Conservation (phyloP, 257 asterid species). For the Lycium ferocissimum region DNA sequence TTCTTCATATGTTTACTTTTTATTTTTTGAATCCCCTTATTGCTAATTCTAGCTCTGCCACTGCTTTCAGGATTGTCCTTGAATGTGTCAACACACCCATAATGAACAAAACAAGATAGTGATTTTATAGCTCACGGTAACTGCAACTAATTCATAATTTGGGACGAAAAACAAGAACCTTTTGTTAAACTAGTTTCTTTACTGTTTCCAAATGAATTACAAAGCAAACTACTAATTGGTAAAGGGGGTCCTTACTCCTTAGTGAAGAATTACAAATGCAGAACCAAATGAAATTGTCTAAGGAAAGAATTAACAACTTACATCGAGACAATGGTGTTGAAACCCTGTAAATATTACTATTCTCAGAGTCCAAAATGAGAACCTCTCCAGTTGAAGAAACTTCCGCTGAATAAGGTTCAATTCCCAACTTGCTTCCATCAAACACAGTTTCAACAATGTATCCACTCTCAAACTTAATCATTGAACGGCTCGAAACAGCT, state of each 20-base stretch:
- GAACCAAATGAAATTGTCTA: not conserved
- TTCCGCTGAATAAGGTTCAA: slow-evolving; percentile 77
- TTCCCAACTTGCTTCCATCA: slow-evolving; percentile 94
- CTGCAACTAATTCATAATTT: not conserved
- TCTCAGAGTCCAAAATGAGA: slow-evolving; percentile 75
- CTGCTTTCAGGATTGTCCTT: not conserved
- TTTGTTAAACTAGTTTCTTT: not conserved
- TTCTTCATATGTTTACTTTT: too few species aligned
- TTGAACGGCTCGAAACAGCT: slow-evolving; percentile 82
- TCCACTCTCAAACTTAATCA: slow-evolving; percentile 95
- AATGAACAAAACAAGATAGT: not conserved
- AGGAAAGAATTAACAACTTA: slow-evolving; percentile 44
- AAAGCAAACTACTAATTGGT: too few species aligned
- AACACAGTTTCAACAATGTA: slow-evolving; percentile 93
- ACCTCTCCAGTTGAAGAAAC: slow-evolving; percentile 77
- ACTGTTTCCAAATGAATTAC: not conserved
- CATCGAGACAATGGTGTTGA: slow-evolving; percentile 85
- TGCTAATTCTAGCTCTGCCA: too few species aligned
- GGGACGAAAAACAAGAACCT: not conserved
- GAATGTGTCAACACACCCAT: not conserved
- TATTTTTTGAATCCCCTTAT: too few species aligned
- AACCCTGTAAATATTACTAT: slow-evolving; percentile 86
- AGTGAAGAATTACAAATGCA: not conserved
- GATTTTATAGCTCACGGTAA: not conserved
- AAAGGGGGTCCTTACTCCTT: too few species aligned